These are phyloP conservation scores for Vaccinium vitisidaea DNA, from an alignment of 148 eudicot species.

Conservation along the genomic window DNA sequence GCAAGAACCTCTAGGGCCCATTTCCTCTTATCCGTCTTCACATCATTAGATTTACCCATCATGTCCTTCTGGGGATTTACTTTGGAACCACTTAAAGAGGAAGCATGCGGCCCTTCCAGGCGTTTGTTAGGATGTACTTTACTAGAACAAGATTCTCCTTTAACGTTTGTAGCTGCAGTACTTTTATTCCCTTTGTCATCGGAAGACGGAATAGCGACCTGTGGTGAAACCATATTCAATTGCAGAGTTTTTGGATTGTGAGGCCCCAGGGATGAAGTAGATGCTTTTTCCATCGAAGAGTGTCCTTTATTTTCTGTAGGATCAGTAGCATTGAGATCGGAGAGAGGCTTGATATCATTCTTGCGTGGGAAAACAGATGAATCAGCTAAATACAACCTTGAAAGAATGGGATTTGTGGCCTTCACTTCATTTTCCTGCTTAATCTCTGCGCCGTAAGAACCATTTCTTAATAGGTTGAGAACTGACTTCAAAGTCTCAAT, in stretches of 20 bases:
- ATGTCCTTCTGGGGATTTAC: constrained; percentile 31
- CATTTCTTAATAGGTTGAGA: constrained; percentile 59
- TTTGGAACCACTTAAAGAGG: constrained; percentile 21
- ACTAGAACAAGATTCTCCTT: constrained; percentile 33
- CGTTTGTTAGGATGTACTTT: constrained; percentile 28
- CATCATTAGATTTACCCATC: constrained; percentile 40
- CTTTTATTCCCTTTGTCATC: constrained; percentile 32
- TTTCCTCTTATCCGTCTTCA: constrained; percentile 65
- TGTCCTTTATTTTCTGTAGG: constrained; percentile 28
- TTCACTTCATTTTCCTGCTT: constrained; percentile 37
- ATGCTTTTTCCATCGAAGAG: constrained; percentile 29
- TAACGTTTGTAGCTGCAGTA: constrained; percentile 22
- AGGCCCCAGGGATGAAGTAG: constrained; percentile 21
- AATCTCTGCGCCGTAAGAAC: constrained; percentile 32
- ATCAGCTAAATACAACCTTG: constrained; percentile 91
- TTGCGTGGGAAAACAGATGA: constrained; percentile 87
- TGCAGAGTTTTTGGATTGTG: constrained; percentile 21
- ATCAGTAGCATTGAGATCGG: constrained; percentile 45
- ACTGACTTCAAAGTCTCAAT: constrained; percentile 77
- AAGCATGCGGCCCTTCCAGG: constrained; percentile 25
- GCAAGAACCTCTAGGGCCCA: constrained; percentile 95
- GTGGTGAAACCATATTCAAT: constrained; percentile 22
- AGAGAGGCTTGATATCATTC: constrained; percentile 74
- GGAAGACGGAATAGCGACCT: constrained; percentile 22
- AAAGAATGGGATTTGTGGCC: constrained; percentile 62